Conservation (phyloP, 2,329 filamentous ascomycete species). For the Penicillium sp. region DNA sequence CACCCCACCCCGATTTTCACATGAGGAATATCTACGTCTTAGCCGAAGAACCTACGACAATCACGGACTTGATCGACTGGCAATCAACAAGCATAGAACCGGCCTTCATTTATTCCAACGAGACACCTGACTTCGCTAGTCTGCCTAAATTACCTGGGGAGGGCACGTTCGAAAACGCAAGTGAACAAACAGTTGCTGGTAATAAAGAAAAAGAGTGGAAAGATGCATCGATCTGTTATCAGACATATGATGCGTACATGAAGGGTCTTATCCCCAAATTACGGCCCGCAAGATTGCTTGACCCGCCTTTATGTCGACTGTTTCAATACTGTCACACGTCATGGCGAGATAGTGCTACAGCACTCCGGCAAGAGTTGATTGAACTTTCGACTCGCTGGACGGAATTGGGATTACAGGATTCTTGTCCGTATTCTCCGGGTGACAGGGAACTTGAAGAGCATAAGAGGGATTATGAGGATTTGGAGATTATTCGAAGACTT, state of each 20-base stretch:
- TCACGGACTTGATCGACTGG: conserved; percentile 41
- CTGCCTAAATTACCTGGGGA: conserved; percentile 21
- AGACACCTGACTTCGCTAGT: conserved; percentile 38
- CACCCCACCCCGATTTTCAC: background rate
- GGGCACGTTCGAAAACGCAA: conserved; percentile 21
- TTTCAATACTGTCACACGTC: conserved; percentile 41
- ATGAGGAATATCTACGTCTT: conserved; percentile 38
- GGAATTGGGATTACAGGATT: conserved; percentile 33
- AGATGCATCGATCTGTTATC: conserved; percentile 37
- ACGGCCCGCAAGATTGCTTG: conserved; percentile 33
- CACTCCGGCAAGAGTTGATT: conserved; percentile 41
- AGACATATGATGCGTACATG: conserved; percentile 40
- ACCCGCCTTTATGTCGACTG: conserved; percentile 38
- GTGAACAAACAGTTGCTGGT: conserved; percentile 9
- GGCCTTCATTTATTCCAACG: conserved; percentile 34
- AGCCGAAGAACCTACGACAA: conserved; percentile 31
- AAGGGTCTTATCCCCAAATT: conserved; percentile 34
- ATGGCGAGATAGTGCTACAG: conserved; percentile 37
- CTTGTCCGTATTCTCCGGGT: conserved; percentile 35
- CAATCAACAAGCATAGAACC: conserved; percentile 37
- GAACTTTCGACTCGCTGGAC: conserved; percentile 37
- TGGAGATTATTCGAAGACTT: conserved; percentile 37
- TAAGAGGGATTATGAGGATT: conserved; percentile 38
- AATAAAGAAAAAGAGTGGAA: conserved; percentile 17
- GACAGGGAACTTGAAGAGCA: conserved; percentile 36